phyloP scores from a whole-genome alignment of 2,329 filamentous ascomycete genomes.

The Purpureocillium lavendulum region DNA sequence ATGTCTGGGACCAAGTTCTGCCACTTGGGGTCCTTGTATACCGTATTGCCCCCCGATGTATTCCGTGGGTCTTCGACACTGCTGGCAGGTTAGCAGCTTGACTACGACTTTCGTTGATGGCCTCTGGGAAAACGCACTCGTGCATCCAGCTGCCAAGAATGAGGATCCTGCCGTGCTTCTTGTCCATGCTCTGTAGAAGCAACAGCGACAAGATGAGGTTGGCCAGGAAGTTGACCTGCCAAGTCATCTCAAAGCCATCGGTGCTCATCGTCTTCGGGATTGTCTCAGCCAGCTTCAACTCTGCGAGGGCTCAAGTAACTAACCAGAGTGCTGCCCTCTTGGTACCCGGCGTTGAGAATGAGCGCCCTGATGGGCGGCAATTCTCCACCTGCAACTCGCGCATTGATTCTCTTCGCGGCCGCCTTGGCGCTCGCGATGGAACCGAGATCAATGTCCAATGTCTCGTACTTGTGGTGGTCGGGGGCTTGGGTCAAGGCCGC shows the following conservation, averaged over 20 bases:
- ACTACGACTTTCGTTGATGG: neutral
- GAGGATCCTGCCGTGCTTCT: conserved; percentile 16
- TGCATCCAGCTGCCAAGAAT: conserved; percentile 23
- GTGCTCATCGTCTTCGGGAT: conserved; percentile 15
- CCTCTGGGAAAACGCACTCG: conserved; percentile 17
- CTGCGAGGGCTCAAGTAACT: conserved; percentile 2
- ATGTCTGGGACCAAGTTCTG: conserved; percentile 19
- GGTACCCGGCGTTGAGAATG: conserved; percentile 25
- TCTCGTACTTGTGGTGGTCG: conserved; percentile 19
- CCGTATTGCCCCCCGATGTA: conserved; percentile 7
- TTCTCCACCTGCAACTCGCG: conserved; percentile 17
- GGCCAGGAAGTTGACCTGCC: conserved; percentile 23
- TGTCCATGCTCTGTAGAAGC: conserved; percentile 23
- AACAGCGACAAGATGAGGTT: conserved; percentile 20
- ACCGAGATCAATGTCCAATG: conserved; percentile 22
- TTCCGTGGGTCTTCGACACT: conserved; percentile 21
- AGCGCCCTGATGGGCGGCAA: conserved; percentile 29
- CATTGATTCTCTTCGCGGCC: conserved; percentile 18
- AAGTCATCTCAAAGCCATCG: conserved; percentile 22
- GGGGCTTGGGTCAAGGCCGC: conserved; percentile 12
- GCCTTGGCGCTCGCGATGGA: conserved; percentile 18
- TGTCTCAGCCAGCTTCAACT: too few relatives aligned
- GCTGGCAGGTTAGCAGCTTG: neutral
- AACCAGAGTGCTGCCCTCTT: conserved; percentile 16
- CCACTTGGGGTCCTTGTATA: conserved; percentile 14